A percentile compares a stretch with the other conserved stretches of the same genome.
These are phyloP conservation scores for Psilocybe sp. DNA, from an alignment of 768 basidiomycete species.

Conservation along the genomic window DNA sequence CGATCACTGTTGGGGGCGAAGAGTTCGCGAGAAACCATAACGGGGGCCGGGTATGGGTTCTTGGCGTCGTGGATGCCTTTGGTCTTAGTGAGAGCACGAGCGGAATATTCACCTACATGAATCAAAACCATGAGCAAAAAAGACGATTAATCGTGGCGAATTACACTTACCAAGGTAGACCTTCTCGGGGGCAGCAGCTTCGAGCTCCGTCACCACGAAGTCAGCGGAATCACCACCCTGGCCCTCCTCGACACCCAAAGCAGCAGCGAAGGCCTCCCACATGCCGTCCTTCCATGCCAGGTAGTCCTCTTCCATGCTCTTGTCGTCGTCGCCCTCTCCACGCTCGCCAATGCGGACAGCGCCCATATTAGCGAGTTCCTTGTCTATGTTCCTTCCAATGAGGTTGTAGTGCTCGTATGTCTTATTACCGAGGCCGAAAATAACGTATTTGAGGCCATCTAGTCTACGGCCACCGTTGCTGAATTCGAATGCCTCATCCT, in stretches of 20 bases:
- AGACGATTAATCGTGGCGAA: background rate
- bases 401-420: constrained; percentile 97
- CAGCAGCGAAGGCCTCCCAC: constrained; percentile 87
- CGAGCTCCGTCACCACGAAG: constrained; percentile 86
- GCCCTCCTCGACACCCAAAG: constrained; percentile 90
- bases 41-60: constrained; percentile 91
- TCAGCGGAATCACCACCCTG: constrained; percentile 94
- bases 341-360: constrained; percentile 81
- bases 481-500: constrained; percentile 87
- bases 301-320: constrained; percentile 99
- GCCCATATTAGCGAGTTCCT: constrained; percentile 72
- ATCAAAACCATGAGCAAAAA: constrained; percentile 10
- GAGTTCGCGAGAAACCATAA: constrained; percentile 75
- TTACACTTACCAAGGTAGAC: constrained; percentile 78
- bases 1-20: constrained; percentile 73
- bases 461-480: constrained; percentile 74
- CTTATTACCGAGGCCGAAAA: constrained; percentile 90
- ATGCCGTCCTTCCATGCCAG: constrained; percentile 98
- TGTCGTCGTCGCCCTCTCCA: constrained; percentile 98
- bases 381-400: constrained; percentile 79
- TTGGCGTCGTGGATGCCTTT: constrained; percentile 98
- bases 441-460: constrained; percentile 87
- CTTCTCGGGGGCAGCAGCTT: constrained; percentile 75
- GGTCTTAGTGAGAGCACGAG: constrained; percentile 87
- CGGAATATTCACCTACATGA: constrained; percentile 82